Conservation (phyloP, 257 asterid genomes). For the Scutellaria barbata region DNA sequence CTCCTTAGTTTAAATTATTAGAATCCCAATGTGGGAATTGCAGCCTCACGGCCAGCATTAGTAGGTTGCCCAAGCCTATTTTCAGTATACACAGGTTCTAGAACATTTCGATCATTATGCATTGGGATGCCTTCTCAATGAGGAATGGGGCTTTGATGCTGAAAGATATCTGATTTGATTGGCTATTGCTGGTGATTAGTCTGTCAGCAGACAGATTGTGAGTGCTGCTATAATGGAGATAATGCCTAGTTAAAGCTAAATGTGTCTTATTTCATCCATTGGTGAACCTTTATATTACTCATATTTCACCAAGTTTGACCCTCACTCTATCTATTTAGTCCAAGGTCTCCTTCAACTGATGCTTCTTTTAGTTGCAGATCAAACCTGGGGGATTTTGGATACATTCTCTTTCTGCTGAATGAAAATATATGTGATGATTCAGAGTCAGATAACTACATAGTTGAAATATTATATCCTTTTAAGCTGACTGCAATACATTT, state of each 20-base stretch:
- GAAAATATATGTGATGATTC: constrained; percentile 14
- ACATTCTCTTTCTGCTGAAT: background rate
- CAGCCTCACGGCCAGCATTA: background rate
- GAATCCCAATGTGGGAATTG: constrained; percentile 2
- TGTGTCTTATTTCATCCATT: background rate
- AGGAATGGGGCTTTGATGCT: background rate
- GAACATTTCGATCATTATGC: background rate
- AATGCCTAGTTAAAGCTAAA: background rate
- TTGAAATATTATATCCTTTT: constrained; percentile 9
- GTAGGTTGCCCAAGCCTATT: background rate
- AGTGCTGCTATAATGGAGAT: background rate
- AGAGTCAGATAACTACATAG: background rate
- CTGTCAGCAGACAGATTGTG: background rate
- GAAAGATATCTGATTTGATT: background rate
- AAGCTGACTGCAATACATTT: background rate
- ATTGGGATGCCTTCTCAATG: background rate
- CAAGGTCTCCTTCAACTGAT: constrained; percentile 21
- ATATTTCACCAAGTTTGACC: background rate
- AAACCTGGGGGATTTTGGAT: constrained; percentile 9
- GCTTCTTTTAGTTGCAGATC: constrained; percentile 27
- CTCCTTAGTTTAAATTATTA: background rate
- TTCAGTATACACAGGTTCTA: background rate
- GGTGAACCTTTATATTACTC: background rate
- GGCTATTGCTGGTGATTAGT: background rate
- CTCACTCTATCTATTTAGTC: background rate